Conservation (phyloP, 257 asterid species). For the Solanum chilense region DNA sequence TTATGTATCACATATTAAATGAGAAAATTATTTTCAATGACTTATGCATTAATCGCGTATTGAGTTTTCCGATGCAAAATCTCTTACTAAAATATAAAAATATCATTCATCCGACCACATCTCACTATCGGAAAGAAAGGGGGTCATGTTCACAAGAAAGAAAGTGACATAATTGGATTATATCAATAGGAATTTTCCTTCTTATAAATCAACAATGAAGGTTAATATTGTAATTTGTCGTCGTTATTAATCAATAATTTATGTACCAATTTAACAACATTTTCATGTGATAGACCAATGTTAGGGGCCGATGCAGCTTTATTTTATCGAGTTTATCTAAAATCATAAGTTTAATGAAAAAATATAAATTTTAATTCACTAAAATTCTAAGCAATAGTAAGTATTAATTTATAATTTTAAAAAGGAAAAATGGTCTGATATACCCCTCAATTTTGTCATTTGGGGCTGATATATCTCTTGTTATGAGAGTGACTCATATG, state of each 20-base stretch:
- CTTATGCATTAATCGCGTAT: background rate
- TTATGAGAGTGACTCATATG: no score
- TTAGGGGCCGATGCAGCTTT: background rate
- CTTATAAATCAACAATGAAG: background rate
- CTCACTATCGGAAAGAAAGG: background rate
- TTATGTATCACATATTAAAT: background rate
- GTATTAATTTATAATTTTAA: no score
- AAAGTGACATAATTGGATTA: background rate
- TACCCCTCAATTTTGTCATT: no score
- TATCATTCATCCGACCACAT: background rate
- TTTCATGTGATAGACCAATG: background rate
- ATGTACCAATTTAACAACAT: background rate
- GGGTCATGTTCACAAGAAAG: background rate
- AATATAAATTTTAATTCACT: no score
- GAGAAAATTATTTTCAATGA: background rate
- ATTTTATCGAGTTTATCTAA: no score
- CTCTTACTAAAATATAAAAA: background rate
- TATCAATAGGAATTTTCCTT: background rate
- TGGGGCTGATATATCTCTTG: no score
- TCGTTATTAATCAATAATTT: background rate
- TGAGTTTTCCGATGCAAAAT: accelerated
- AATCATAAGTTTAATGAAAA: no score
- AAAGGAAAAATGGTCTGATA: no score
- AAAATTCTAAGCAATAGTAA: no score
- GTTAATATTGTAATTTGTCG: background rate